Base-by-base conservation (phyloP, 2,329 filamentous ascomycete species). In the Diaporthe sp. region DNA sequence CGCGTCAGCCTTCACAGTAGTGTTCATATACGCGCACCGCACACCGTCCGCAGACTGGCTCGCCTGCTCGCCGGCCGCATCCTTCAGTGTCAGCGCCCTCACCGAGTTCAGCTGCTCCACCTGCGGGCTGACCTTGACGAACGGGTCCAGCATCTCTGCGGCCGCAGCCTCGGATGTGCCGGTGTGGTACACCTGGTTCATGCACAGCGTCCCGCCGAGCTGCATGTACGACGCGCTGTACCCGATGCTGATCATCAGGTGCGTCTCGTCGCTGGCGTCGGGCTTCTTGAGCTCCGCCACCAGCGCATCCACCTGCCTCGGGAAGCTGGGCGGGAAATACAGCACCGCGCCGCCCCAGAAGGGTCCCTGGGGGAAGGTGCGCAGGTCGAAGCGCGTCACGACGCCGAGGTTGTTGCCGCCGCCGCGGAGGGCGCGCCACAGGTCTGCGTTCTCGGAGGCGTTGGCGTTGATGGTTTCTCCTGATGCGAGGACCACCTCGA, bases 401-500 rank as follows among this genome's bases (percentile, higher is more conserved):
- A 82, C 77, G 38, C 83, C 85, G 57, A 85, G 83, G 76, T 87
- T 87, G 75, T 82, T 84, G 30, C 82, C 80, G 38, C 86, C 86
- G 12, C 86, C 86, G n/a, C 83, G 82, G 6, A 87, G 79, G 1
- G 85, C 85, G 66, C 80, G 81, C 78, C 80, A 87, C 1, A 87
- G 81, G 70, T 87, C 85, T 0, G 78, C 17, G 73, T 87, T 81
- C 8, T 80, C 71, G 0, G 76, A 58, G 0, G 75, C 76, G 54
- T 82, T 86, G 13, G 83, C 85, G 13, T 83, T 83, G 28, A 87
- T 78, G 33, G 87, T 80, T 1, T 77, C 47, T 5, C 86, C 85
- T 25, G 81, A 79, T 0, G 83, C 82, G 0, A 86, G 80, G 8
- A 87, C 85, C 35, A 88, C 38, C 73, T 86, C 80, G 64, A 80